These are phyloP conservation scores for Talaromyces islandicus DNA, from an alignment of 2,329 filamentous ascomycete species.

Conservation along the genomic window DNA sequence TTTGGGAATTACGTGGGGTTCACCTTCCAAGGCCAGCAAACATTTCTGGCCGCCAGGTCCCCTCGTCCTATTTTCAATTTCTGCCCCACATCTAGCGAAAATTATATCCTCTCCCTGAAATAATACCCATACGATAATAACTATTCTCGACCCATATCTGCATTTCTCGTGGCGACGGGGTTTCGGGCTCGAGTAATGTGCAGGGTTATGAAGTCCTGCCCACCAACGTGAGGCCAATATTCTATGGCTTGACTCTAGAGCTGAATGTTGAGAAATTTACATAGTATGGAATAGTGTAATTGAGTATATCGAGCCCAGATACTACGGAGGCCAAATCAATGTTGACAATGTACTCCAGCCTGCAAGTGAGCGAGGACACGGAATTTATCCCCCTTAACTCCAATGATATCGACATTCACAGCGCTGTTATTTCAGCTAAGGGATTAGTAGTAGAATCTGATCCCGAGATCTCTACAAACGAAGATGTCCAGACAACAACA, in stretches of 20 bases:
- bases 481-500: not conserved
- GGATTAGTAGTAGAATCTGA: not conserved
- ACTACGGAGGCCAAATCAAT: not conserved
- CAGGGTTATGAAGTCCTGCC: not conserved
- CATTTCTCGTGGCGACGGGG: not conserved
- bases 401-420: not conserved
- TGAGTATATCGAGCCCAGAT: not conserved
- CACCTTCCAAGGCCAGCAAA: not conserved
- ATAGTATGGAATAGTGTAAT: not conserved
- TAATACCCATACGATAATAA: not conserved
- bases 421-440: not conserved
- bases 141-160: not conserved
- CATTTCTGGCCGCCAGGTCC: not conserved
- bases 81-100: not conserved
- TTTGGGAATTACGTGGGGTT: not conserved
- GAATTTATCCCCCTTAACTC: not conserved
- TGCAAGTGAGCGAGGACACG: not conserved
- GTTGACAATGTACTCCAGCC: not conserved
- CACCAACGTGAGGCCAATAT: not conserved
- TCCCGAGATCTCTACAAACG: not conserved
- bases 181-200: not conserved
- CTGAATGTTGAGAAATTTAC: not conserved
- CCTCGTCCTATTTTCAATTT: not conserved
- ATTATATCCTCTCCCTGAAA: not conserved
- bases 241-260: not conserved